A percentile compares a stretch with the other conserved stretches of the same genome.
These are phyloP conservation scores for Phyllosticta citribraziliensis DNA, from an alignment of 2,329 filamentous ascomycete genomes.

Conservation along the genomic window DNA sequence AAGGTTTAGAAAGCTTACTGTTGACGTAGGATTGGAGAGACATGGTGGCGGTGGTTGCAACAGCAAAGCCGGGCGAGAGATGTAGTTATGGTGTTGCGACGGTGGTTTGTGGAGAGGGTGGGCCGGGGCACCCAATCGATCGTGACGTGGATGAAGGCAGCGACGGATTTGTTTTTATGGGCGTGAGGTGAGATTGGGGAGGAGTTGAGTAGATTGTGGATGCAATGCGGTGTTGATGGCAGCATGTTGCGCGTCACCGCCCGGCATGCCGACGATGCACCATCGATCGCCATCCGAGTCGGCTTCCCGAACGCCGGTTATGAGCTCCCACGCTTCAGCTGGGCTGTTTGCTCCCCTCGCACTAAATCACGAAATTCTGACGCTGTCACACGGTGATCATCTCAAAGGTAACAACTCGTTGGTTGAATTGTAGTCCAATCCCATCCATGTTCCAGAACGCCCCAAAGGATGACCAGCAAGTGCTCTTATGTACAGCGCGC, in stretches of 20 bases:
- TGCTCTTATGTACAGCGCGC: not conserved
- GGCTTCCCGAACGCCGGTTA: not conserved
- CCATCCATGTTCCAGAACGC: too few relatives aligned
- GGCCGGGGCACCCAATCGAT: not conserved
- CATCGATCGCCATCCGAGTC: not conserved
- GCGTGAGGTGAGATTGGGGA: not conserved
- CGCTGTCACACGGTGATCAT: too few relatives aligned
- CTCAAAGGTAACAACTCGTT: too few relatives aligned
- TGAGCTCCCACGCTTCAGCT: too few relatives aligned
- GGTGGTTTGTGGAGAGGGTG: not conserved
- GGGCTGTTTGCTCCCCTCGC: too few relatives aligned
- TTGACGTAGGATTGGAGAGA: slow-evolving; percentile 46
- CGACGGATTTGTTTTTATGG: not conserved
- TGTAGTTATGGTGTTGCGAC: not conserved
- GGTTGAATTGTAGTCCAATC: too few relatives aligned
- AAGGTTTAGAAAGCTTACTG: slow-evolving; percentile 25
- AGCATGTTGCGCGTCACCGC: not conserved
- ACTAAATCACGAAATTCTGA: too few relatives aligned
- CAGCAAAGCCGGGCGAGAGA: not conserved
- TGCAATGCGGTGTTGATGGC: not conserved
- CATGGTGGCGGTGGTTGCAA: slow-evolving; percentile 25
- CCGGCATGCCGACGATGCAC: not conserved
- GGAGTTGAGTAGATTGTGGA: not conserved
- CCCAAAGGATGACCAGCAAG: not conserved
- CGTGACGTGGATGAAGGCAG: not conserved